Base-by-base conservation (phyloP, 164 flowering plant species). In the Houttuynia cordata region DNA sequence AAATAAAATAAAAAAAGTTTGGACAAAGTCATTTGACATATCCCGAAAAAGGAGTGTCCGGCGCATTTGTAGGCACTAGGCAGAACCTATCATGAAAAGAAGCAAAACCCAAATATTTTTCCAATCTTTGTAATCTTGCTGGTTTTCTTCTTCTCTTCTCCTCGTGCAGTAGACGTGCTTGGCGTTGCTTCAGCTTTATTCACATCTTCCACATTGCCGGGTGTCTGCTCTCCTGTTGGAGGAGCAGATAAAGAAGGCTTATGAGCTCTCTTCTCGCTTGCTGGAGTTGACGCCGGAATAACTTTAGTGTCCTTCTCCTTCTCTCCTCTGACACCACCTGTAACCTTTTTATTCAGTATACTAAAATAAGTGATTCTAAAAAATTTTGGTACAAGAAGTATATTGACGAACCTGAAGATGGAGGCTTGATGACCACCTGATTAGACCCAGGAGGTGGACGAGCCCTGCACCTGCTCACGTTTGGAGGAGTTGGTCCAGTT, bases 341-440 rank as follows among this genome's bases (percentile, higher is more conserved):
- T 21, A 3, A n/a, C 23, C 0, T 17, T 10, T 17, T 52, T 17
- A 23, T n/a, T 51, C 53, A 18, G 18, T 51, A 22, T 7, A 17
- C 20, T 13, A 22, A 17, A 17, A 17, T 51, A n/a, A 8, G 4
- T 51, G 10, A 20, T 21, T 54, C 23, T 24, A 54, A 14, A 20
- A 1, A 7, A 54, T 8, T 4, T 20, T 21, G 10, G 24, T 21
- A 24, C 9, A 21, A 14, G 4, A 21, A 54, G 57, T 1, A 21
- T 10, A 4, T 54, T 23, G 59, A 53, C 59, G 19, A 23, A 57
- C 59, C 59, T 24, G 45, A 19, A 4, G 22, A 18, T 57, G 55
- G 55, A n/a, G 22, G 59, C 22, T 20, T 57, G 1, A 57, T 30
- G 13, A 57, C 22, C 59, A 57, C 41, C 59, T 37, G 59, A 57